phyloP scores from a whole-genome alignment of 1,284 basidiomycete species.

The Agroathelia rolfsii region DNA sequence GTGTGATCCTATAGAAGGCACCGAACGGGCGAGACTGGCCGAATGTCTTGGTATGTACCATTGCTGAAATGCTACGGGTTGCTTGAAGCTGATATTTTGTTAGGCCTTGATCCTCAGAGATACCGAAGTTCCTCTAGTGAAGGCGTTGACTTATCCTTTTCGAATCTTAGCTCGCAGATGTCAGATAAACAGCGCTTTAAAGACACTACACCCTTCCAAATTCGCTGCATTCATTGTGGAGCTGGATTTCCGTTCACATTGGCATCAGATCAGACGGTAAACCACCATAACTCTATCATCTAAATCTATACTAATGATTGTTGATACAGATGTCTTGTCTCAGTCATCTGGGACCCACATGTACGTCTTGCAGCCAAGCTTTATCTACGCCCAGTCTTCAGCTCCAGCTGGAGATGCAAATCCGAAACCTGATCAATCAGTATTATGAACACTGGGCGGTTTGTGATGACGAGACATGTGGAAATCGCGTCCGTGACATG shows the following conservation, averaged over 20 bases:
- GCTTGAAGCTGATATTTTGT: not conserved
- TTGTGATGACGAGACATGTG: conserved; percentile 84
- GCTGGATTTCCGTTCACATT: conserved; percentile 55
- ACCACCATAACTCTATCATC: conserved; percentile 10
- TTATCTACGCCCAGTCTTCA: conserved; percentile 58
- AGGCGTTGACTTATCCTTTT: conserved; percentile 53
- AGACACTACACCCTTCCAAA: conserved; percentile 56
- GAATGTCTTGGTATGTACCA: conserved; percentile 82
- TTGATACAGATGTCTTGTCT: conserved; percentile 45
- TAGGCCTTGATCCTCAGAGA: conserved; percentile 79
- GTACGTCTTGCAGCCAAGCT: conserved; percentile 49
- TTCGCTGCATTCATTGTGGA: conserved; percentile 71
- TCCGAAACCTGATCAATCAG: conserved; percentile 65
- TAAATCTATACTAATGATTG: not conserved
- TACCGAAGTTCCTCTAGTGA: conserved; percentile 42
- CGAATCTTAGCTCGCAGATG: conserved; percentile 83
- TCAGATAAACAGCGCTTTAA: conserved; percentile 84
- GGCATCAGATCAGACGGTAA: conserved; percentile 55
- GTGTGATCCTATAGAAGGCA: conserved; percentile 95
- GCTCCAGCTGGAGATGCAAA: conserved; percentile 80
- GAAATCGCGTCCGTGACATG: conserved; percentile 81
- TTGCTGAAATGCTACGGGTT: conserved; percentile 1
- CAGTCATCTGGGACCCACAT: conserved; percentile 39
- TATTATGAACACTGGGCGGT: conserved; percentile 89
- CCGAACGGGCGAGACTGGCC: conserved; percentile 83